Conservation (phyloP, 306 rosid genomes). For the Quercus gilva region DNA sequence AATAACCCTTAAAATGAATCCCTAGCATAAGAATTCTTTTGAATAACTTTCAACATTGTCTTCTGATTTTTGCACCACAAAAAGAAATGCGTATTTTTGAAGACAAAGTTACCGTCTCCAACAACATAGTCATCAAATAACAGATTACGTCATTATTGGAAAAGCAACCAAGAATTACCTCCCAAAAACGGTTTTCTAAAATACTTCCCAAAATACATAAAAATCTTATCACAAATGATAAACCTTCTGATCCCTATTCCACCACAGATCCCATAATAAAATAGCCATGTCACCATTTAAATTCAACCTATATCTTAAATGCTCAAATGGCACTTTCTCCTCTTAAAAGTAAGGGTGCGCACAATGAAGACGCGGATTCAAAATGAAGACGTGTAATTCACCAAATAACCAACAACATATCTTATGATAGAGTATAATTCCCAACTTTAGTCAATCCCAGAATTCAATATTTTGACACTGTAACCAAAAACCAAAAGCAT, state of each 20-base stretch:
- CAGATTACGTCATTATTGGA: not conserved
- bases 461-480: not conserved
- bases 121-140: not conserved
- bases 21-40: not conserved
- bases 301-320: too few relatives aligned
- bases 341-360: too few relatives aligned
- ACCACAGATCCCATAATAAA: not conserved
- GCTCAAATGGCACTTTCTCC: too few relatives aligned
- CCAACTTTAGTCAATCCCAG: slow-evolving; percentile 12
- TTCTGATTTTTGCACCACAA: not conserved
- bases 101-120: not conserved
- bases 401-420: not conserved
- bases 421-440: not conserved
- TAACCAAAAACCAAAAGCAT: not conserved
- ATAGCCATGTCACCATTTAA: too few relatives aligned
- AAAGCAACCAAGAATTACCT: not conserved
- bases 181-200: not conserved
- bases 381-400: too few relatives aligned
- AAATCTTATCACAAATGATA: not conserved
- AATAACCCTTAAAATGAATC: too few relatives aligned
- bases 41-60: not conserved
- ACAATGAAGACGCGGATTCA: too few relatives aligned
- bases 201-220: not conserved
- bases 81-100: not conserved
- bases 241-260: not conserved